These are phyloP conservation scores for Jacaranda mimosifolia DNA, from an alignment of 257 asterid genomes.

Conservation along the genomic window DNA sequence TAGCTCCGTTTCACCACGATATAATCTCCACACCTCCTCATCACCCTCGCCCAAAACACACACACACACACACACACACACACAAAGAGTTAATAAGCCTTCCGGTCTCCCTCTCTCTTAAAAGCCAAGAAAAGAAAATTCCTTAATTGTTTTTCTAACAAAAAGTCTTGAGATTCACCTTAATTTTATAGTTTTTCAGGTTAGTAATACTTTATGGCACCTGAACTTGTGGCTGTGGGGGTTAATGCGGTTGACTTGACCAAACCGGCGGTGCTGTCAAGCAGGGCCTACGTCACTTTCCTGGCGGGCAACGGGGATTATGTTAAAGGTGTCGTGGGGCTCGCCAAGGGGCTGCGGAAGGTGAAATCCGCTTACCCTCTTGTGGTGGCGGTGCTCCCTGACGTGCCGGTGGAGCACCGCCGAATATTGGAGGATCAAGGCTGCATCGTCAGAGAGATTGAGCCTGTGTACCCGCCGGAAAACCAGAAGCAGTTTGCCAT, in stretches of 20 bases:
- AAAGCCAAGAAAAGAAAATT: neutral
- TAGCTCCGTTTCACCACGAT: slow-evolving; percentile 6
- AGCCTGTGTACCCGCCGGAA: slow-evolving; percentile 57
- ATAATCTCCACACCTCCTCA: neutral
- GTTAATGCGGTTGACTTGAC: neutral
- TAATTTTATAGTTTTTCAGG: neutral
- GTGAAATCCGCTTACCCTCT: slow-evolving; percentile 52
- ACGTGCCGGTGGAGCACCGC: slow-evolving; percentile 60
- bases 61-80: neutral
- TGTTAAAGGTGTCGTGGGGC: slow-evolving; percentile 53
- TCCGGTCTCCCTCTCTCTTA: neutral
- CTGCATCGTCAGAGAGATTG: slow-evolving; percentile 55
- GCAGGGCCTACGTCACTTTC: slow-evolving; percentile 52
- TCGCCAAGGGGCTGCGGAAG: slow-evolving; percentile 58
- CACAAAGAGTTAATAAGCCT: neutral
- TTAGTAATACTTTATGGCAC: slow-evolving; percentile 34
- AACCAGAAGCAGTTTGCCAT: slow-evolving; percentile 56
- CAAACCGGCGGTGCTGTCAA: slow-evolving; percentile 21
- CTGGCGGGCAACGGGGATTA: slow-evolving; percentile 60
- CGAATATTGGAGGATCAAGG: slow-evolving; percentile 52
- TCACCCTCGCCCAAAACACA: neutral
- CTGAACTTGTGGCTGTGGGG: slow-evolving; percentile 32
- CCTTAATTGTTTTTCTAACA: neutral
- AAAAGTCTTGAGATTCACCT: neutral
- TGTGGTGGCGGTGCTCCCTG: slow-evolving; percentile 61